phyloP scores from a whole-genome alignment of 225 moss, liverwort and hornwort genomes.

The Physcomitrium patens region DNA sequence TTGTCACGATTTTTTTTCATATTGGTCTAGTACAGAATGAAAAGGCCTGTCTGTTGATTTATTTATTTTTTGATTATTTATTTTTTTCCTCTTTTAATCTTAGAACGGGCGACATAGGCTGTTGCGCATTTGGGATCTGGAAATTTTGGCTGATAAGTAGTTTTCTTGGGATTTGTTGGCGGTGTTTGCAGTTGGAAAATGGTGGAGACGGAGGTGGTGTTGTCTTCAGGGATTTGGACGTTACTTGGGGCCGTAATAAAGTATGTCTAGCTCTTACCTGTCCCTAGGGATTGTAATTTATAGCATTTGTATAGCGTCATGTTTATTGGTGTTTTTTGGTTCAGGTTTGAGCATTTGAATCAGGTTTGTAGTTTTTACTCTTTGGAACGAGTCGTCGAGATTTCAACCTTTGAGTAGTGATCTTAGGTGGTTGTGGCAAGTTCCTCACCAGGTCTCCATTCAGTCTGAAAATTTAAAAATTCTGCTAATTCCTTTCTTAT shows the following conservation, averaged over 20 bases:
- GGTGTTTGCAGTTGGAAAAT: slow-evolving; percentile 26
- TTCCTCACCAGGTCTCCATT: not conserved
- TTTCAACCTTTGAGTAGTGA: not conserved
- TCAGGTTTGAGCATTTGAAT: not conserved
- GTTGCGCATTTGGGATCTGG: not conserved
- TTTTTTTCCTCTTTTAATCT: not conserved
- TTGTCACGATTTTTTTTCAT: not conserved
- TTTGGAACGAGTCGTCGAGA: not conserved
- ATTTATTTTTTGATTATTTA: too few relatives aligned
- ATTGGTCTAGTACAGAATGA: not conserved
- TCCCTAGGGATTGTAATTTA: not conserved
- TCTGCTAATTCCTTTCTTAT: not conserved
- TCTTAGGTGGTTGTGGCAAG: not conserved
- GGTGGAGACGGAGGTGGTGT: slow-evolving; percentile 28
- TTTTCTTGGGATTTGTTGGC: not conserved
- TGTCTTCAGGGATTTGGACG: not conserved
- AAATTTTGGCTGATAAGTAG: slow-evolving; percentile 2
- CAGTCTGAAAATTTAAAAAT: not conserved
- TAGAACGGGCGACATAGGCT: not conserved
- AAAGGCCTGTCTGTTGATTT: too few relatives aligned
- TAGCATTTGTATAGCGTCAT: not conserved
- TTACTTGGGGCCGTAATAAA: not conserved
- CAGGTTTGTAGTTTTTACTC: not conserved
- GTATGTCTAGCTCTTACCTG: not conserved
- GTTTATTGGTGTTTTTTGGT: not conserved